Evolutionary conservation across 2,329 filamentous ascomycete species (phyloP).

Genomic region (Hymenoscyphus fraxineus): DNA sequence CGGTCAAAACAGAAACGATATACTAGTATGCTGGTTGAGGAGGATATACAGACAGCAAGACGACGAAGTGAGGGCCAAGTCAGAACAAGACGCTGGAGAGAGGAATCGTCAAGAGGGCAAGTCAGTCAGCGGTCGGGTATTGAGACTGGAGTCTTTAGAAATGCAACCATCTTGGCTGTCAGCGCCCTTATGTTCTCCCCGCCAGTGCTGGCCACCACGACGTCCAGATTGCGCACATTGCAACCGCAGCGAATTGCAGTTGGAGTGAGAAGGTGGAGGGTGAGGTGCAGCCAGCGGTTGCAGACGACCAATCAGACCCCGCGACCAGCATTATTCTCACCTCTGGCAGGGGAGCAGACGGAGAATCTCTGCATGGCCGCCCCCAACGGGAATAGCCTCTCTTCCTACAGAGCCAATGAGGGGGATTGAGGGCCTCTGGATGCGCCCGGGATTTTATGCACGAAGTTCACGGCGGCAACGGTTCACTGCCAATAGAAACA

Average conservation of each 20-base stretch:
- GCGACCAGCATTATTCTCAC: not conserved
- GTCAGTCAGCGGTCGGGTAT: not conserved
- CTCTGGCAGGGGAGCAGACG: constrained; percentile 1
- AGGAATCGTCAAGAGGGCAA: not conserved
- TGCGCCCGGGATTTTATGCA: constrained; percentile 2
- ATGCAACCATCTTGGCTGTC: constrained; percentile 14
- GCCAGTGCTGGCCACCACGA: not conserved
- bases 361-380: not conserved
- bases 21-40: not conserved
- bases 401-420: not conserved
- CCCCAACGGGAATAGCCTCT: constrained; percentile 8
- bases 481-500: not conserved
- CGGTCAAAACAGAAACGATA: not conserved
- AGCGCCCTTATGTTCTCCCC: constrained; percentile 13
- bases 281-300: constrained; percentile 7
- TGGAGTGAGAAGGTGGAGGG: constrained; percentile 3
- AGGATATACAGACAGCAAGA: not conserved
- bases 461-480: not conserved
- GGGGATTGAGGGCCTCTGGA: not conserved
- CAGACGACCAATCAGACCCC: not conserved
- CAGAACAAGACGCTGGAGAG: not conserved
- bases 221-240: not conserved
- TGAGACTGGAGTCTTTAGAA: constrained; percentile 1
- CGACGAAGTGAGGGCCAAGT: not conserved
- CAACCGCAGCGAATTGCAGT: not conserved